Conservation (phyloP, 2,329 filamentous ascomycete species). For the Rachicladosporium sp. region DNA sequence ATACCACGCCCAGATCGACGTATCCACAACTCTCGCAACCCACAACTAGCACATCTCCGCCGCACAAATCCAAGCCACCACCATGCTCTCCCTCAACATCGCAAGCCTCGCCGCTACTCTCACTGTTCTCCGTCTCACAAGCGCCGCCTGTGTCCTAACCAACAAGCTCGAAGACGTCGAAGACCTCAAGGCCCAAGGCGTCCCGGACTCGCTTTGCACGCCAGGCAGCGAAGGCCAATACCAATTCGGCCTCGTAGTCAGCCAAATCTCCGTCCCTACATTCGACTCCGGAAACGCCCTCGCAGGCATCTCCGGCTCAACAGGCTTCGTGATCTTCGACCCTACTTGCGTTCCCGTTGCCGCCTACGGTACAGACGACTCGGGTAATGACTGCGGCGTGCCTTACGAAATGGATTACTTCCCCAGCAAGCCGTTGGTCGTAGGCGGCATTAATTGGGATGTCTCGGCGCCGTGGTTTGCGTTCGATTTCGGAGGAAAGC, state of each 20-base stretch:
- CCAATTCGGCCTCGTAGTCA: not conserved
- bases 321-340: constrained; percentile 38
- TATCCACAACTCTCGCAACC: too few species aligned
- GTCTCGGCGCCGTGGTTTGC: not conserved
- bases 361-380: not conserved
- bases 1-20: too few species aligned
- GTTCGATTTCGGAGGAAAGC: not conserved
- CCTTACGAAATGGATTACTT: not conserved
- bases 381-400: not conserved
- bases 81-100: too few species aligned
- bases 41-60: too few species aligned
- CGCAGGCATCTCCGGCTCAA: constrained; percentile 90
- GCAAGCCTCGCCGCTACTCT: too few species aligned
- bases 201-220: not conserved
- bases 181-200: too few species aligned
- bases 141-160: too few species aligned
- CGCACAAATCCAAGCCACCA: too few species aligned
- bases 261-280: not conserved
- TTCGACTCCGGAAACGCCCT: constrained; percentile 31
- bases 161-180: too few species aligned
- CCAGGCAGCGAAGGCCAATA: not conserved
- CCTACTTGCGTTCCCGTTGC: not conserved
- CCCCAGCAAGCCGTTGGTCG: not conserved
- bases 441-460: not conserved
- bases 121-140: too few species aligned